A percentile compares a stretch with the other conserved stretches of the same genome.
Evolutionary conservation across 2,329 filamentous ascomycete genomes (phyloP).

Genomic region (Cytospora leucostoma): DNA sequence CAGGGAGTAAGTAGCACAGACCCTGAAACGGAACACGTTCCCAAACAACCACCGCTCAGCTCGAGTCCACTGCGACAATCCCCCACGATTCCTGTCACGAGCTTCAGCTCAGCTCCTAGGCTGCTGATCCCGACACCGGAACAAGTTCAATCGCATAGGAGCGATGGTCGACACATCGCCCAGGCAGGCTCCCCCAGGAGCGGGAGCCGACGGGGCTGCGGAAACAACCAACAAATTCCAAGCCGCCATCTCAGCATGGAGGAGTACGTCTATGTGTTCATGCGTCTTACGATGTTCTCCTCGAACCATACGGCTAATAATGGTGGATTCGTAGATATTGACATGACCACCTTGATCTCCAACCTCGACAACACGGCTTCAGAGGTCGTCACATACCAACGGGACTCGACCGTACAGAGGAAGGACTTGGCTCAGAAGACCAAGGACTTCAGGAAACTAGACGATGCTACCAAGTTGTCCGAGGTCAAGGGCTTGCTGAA

Average conservation of each 20-base stretch:
- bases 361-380: slow-evolving; percentile 91
- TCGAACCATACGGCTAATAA: background rate
- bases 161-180: slow-evolving; percentile 19
- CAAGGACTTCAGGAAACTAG: slow-evolving; percentile 93
- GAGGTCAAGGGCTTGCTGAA: slow-evolving; percentile 92
- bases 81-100: slow-evolving; percentile 10
- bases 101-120: slow-evolving; percentile 15
- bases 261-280: slow-evolving; percentile 61
- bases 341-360: slow-evolving; percentile 79
- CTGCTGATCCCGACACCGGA: slow-evolving; percentile 5
- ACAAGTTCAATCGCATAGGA: background rate
- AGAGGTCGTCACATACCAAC: slow-evolving; percentile 89
- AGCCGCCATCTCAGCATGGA: slow-evolving; percentile 92
- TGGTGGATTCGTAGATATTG: slow-evolving; percentile 67
- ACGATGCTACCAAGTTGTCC: slow-evolving; percentile 80
- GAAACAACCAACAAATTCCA: slow-evolving; percentile 91
- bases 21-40: slow-evolving; percentile 16
- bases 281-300: background rate
- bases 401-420: slow-evolving; percentile 91
- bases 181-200: slow-evolving; percentile 12
- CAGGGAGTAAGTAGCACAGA: background rate
- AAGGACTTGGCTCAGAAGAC: slow-evolving; percentile 99
- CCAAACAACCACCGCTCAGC: slow-evolving; percentile 7
- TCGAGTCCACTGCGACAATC: slow-evolving; percentile 4
- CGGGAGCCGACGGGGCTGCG: slow-evolving; percentile 23